These are phyloP conservation scores for Striga hermonthica DNA, from an alignment of 305 asterid genomes.

Conservation along the genomic window DNA sequence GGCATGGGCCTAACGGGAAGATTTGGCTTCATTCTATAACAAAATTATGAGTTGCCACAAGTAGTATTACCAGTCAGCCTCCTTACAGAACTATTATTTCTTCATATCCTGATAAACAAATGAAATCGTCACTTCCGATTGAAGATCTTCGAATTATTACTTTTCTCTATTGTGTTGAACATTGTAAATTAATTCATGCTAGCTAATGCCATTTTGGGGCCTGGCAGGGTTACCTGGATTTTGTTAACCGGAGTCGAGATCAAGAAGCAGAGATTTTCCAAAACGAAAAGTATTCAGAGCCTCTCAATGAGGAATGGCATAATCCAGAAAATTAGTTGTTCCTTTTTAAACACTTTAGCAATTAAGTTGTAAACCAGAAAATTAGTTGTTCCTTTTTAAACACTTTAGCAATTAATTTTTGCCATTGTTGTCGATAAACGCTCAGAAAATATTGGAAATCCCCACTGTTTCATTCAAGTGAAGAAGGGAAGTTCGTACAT, in stretches of 20 bases:
- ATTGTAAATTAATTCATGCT: background rate
- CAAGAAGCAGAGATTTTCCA: constrained; percentile 14
- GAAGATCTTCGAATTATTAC: background rate
- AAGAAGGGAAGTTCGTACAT: no score
- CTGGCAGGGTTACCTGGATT: constrained; percentile 47
- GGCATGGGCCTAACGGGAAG: background rate
- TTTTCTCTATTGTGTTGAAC: background rate
- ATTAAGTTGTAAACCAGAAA: background rate
- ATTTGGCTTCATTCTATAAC: background rate
- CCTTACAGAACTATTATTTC: background rate
- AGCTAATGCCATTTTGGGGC: constrained; percentile 6
- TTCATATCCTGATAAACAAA: background rate
- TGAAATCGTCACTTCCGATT: background rate
- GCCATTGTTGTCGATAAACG: no score
- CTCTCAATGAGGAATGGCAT: constrained; percentile 1
- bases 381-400: background rate
- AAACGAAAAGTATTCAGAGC: constrained; percentile 16
- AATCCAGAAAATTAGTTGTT: background rate
- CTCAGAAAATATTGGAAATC: no score
- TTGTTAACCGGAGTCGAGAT: constrained; percentile 32
- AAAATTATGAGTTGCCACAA: background rate
- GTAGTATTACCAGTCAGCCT: background rate
- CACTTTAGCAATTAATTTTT: background rate
- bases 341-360: background rate
- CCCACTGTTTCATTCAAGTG: no score